Conservation (phyloP, 805 yeast genomes). For the Wickerhamiella azymoides region DNA sequence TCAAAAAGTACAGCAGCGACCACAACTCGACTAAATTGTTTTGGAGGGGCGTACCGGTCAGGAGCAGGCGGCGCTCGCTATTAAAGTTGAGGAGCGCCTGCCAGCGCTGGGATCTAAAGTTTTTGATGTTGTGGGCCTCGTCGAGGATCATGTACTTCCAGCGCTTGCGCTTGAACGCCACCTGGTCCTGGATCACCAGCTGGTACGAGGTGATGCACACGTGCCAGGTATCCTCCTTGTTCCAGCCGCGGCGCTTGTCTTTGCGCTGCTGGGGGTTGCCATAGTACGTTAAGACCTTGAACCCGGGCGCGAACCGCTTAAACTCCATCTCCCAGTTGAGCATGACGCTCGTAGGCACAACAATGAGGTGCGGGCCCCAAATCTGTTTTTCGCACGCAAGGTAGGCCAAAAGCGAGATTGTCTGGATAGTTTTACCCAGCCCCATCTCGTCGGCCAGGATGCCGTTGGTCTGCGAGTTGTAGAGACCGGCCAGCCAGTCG, state of each 20-base stretch:
- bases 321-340: conserved; percentile 99
- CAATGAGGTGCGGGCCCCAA: conserved; percentile 97
- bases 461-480: conserved; percentile 87
- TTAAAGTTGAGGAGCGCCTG: conserved; percentile 87
- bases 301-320: conserved; percentile 95
- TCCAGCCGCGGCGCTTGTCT: conserved; percentile 95
- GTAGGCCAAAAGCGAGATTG: conserved; percentile 73
- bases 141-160: conserved; percentile 97
- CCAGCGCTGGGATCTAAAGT: conserved; percentile 94
- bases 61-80: conserved; percentile 69
- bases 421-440: conserved; percentile 87
- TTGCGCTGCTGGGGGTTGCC: conserved; percentile 96
- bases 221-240: conserved; percentile 87
- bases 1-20: conserved; percentile 85
- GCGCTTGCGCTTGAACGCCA: conserved; percentile 74
- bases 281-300: conserved; percentile 86
- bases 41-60: conserved; percentile 96
- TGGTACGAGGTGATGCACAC: conserved; percentile 96
- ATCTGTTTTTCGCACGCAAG: conserved; percentile 84
- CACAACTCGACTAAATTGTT: conserved; percentile 90
- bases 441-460: conserved; percentile 99
- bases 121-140: conserved; percentile 96
- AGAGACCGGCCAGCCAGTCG: conserved; percentile 91
- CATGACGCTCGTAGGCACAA: conserved; percentile 96
- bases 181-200: conserved; percentile 93